These are phyloP conservation scores for Nepenthes gracilis DNA, from an alignment of 148 eudicot species.

Conservation along the genomic window DNA sequence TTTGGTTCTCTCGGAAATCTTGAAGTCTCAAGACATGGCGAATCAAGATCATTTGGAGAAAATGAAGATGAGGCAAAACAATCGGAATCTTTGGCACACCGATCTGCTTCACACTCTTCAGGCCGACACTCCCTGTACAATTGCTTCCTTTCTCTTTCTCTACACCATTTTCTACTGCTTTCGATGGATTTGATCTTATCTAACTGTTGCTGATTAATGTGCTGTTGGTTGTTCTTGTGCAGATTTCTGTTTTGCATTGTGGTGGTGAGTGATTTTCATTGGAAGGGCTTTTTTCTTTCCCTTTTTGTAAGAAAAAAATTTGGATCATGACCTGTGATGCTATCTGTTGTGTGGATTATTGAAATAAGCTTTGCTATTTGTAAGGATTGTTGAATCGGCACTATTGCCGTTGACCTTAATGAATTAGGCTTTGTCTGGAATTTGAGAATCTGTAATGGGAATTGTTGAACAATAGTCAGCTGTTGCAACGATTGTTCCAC, in stretches of 20 bases:
- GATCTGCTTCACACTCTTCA: conserved; percentile 52
- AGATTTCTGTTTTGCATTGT: conserved; percentile 57
- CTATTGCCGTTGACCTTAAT: too few relatives aligned
- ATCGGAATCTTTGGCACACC: conserved; percentile 78
- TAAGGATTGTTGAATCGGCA: too few relatives aligned
- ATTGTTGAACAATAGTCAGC: too few relatives aligned
- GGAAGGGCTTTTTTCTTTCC: background rate
- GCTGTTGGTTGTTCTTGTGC: conserved; percentile 9
- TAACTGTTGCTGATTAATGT: background rate
- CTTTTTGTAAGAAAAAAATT: background rate
- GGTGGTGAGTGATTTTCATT: conserved; percentile 42
- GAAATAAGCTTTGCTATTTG: too few relatives aligned
- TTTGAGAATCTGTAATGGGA: too few relatives aligned
- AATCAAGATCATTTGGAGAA: conserved; percentile 45
- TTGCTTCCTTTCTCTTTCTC: background rate
- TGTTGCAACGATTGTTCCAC: too few relatives aligned
- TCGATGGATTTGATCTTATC: background rate
- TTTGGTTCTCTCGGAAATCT: too few relatives aligned
- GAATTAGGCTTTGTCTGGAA: too few relatives aligned
- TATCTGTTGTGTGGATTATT: too few relatives aligned
- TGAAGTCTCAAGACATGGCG: conserved; percentile 18
- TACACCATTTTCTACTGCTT: background rate
- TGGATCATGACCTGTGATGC: too few relatives aligned
- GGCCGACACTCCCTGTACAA: conserved; percentile 63
- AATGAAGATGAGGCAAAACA: conserved; percentile 68